Evolutionary conservation across 495 filamentous ascomycete genomes (phyloP).

Genomic region (Aspergillus biplanus): DNA sequence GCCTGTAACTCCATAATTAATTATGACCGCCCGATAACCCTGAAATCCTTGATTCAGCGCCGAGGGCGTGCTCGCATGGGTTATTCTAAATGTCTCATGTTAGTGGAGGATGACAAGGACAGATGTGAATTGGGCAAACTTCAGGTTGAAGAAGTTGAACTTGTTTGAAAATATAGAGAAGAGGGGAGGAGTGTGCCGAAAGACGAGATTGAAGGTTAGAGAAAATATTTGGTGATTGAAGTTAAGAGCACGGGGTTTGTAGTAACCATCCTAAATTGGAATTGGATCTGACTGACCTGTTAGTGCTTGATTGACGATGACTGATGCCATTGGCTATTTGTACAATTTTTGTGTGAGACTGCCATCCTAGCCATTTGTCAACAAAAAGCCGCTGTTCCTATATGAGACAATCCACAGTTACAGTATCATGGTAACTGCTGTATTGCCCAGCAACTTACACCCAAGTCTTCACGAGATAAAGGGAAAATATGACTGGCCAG

Average conservation of each 20-base stretch:
- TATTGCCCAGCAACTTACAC: constrained; percentile 69
- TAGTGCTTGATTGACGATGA: constrained; percentile 16
- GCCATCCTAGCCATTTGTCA: constrained; percentile 3
- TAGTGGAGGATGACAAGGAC: constrained; percentile 42
- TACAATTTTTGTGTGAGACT: constrained; percentile 6
- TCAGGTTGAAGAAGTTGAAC: constrained; percentile 61
- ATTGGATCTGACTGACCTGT: neutral
- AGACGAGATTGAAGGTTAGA: constrained; percentile 46
- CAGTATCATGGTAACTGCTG: constrained; percentile 40
- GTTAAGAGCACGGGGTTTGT: constrained; percentile 51
- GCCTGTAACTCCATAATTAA: constrained; percentile 78
- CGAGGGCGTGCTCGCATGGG: constrained; percentile 73
- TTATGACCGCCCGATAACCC: constrained; percentile 66
- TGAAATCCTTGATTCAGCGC: constrained; percentile 81
- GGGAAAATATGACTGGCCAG: constrained; percentile 33
- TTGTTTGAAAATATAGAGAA: constrained; percentile 69
- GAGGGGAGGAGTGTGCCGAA: constrained; percentile 54
- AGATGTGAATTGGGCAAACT: constrained; percentile 42
- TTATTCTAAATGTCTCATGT: constrained; percentile 65
- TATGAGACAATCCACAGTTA: neutral
- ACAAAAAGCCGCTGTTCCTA: neutral
- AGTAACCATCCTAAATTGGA: neutral
- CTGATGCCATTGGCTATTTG: constrained; percentile 3
- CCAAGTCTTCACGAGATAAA: constrained; percentile 54
- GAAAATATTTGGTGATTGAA: constrained; percentile 36